Percentiles rank a stretch among this genome's conserved stretches.
These are phyloP conservation scores for Kluyveromyces aestuarii DNA, from an alignment of 805 yeast species.

Conservation along the genomic window DNA sequence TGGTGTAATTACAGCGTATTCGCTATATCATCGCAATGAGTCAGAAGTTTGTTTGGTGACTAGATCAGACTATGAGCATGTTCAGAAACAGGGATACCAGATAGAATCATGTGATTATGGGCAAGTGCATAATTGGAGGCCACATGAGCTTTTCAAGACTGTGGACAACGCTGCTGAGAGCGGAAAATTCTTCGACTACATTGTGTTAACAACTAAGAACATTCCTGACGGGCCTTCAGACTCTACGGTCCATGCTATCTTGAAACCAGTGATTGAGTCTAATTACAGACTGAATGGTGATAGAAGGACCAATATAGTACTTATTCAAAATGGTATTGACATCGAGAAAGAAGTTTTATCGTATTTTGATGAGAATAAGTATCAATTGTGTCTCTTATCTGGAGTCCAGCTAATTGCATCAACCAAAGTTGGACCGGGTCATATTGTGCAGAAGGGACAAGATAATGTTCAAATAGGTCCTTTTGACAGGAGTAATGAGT, in stretches of 20 bases:
- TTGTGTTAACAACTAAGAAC: conserved; percentile 57
- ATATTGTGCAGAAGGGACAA: conserved; percentile 40
- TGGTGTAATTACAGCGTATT: conserved; percentile 67
- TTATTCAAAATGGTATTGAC: conserved; percentile 63
- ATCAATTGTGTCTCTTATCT: conserved; percentile 33
- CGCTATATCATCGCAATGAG: conserved; percentile 40
- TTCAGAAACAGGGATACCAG: conserved; percentile 43
- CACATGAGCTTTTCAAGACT: conserved; percentile 40
- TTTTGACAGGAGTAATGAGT: conserved; percentile 32
- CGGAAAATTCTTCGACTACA: conserved; percentile 43
- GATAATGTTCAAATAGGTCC: conserved; percentile 47
- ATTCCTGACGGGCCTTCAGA: conserved; percentile 47
- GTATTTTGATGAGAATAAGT: conserved; percentile 33
- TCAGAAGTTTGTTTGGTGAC: conserved; percentile 52
- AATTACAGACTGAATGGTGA: conserved; percentile 11
- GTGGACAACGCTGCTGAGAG: conserved; percentile 38
- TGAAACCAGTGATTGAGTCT: conserved; percentile 40
- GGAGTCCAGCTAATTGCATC: conserved; percentile 61
- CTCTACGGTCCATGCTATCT: conserved; percentile 41
- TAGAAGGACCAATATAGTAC: conserved; percentile 37
- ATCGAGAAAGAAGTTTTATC: conserved; percentile 46
- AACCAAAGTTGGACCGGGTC: conserved; percentile 38
- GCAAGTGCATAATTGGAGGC: conserved; percentile 42
- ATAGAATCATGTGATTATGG: conserved; percentile 62
- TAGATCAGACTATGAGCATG: conserved; percentile 53